phyloP scores from a whole-genome alignment of 441 rosid genomes.

The Aquilaria agallochum region DNA sequence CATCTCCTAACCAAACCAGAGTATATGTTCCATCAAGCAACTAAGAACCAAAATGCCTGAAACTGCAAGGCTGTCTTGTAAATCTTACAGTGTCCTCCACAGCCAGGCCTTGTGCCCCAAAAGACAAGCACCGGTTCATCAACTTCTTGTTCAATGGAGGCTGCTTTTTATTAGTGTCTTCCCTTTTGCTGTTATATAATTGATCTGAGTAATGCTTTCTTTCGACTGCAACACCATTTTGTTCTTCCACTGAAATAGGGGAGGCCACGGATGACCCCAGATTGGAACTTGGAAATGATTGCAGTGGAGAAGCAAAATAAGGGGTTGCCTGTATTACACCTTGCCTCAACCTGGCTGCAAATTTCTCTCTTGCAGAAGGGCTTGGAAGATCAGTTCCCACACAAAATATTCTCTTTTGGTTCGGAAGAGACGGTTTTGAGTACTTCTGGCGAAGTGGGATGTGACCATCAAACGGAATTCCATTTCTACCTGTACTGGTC shows the following conservation, averaged over 20 bases:
- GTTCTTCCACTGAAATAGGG: conserved; percentile 33
- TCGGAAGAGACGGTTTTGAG: conserved; percentile 38
- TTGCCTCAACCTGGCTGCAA: conserved; percentile 57
- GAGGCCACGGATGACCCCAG: conserved; percentile 37
- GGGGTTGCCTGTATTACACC: conserved; percentile 68
- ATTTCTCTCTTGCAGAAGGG: conserved; percentile 60
- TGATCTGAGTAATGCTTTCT: conserved; percentile 9
- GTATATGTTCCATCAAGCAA: conserved; percentile 23
- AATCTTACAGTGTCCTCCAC: conserved; percentile 33
- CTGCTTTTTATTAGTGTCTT: conserved; percentile 24
- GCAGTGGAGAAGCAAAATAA: conserved; percentile 25
- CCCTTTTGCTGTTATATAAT: conserved; percentile 15
- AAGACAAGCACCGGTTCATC: conserved; percentile 70
- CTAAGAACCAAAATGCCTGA: conserved; percentile 45
- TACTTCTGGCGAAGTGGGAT: conserved; percentile 72
- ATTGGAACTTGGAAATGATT: conserved; percentile 36
- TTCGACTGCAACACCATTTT: conserved; percentile 21
- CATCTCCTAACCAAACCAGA: too few relatives aligned
- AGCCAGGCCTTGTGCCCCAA: conserved; percentile 62
- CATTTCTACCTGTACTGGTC: conserved; percentile 15
- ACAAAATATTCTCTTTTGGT: conserved; percentile 37
- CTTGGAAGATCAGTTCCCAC: conserved; percentile 63
- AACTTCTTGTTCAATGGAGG: conserved; percentile 36
- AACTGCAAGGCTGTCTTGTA: conserved; percentile 24
- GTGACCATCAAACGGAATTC: conserved; percentile 20